A percentile compares a stretch with the other conserved stretches of the same genome.
These are phyloP conservation scores for Bryum argenteum DNA, from an alignment of 225 moss, liverwort and hornwort species.

Conservation along the genomic window DNA sequence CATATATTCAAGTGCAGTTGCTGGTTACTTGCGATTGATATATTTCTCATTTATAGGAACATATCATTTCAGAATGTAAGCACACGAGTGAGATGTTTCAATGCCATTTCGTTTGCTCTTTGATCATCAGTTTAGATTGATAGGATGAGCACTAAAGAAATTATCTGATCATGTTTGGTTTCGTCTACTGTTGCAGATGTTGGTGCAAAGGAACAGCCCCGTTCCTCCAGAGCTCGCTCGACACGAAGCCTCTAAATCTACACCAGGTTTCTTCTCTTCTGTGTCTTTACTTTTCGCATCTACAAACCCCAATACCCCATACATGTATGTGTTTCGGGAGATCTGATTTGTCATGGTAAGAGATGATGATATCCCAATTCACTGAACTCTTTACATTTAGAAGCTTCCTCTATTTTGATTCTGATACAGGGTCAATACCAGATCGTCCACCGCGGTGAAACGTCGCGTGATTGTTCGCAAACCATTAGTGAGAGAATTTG, in stretches of 20 bases:
- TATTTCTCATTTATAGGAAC: neutral
- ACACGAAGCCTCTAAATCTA: slow-evolving; percentile 98
- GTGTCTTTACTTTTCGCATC: neutral
- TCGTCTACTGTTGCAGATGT: slow-evolving; percentile 68
- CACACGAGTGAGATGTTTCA: too few relatives aligned
- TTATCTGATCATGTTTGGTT: neutral
- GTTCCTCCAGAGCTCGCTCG: slow-evolving; percentile 91
- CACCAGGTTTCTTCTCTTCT: slow-evolving; percentile 65
- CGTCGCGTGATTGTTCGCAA: slow-evolving; percentile 83
- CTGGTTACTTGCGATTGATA: slow-evolving; percentile 4
- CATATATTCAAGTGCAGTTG: neutral
- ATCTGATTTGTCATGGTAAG: neutral
- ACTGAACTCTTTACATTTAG: neutral
- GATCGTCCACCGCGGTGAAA: slow-evolving; percentile 91
- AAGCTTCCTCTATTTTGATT: slow-evolving; percentile 7
- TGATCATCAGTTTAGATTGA: too few relatives aligned
- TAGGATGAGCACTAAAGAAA: too few relatives aligned
- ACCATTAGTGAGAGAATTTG: slow-evolving; percentile 49
- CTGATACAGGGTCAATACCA: slow-evolving; percentile 79
- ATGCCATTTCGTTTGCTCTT: too few relatives aligned
- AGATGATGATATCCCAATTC: neutral
- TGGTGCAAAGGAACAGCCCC: slow-evolving; percentile 95
- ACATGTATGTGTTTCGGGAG: neutral
- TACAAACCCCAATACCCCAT: neutral
- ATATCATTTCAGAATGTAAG: too few relatives aligned